phyloP scores from a whole-genome alignment of 306 rosid species.

The Prosopis cineraria region DNA sequence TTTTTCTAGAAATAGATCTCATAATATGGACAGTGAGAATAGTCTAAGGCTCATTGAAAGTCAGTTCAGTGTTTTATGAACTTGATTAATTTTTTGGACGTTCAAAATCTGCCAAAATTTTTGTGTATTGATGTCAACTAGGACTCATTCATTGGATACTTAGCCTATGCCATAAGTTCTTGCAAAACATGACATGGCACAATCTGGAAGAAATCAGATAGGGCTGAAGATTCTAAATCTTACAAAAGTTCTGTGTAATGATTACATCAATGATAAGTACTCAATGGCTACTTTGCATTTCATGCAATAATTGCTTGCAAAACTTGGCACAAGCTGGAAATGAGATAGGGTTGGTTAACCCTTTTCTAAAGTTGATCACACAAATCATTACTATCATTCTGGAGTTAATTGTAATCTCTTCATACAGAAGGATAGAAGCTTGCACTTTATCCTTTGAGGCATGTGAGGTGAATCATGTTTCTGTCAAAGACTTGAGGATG shows the following conservation, averaged over 20 bases:
- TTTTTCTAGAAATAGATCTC: slow-evolving; percentile 48
- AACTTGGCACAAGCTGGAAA: slow-evolving; percentile 5
- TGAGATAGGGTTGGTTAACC: not conserved
- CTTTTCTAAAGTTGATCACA: not conserved
- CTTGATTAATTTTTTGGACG: slow-evolving; percentile 33
- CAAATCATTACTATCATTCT: not conserved
- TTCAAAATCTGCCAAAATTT: slow-evolving; percentile 5
- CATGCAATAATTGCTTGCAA: not conserved
- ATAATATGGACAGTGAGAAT: slow-evolving; percentile 37
- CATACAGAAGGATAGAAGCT: not conserved
- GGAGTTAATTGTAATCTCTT: slow-evolving; percentile 1
- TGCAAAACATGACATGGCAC: slow-evolving; percentile 3
- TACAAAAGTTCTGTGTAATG: not conserved
- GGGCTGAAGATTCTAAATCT: not conserved
- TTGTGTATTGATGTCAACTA: slow-evolving; percentile 10
- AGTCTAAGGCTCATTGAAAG: slow-evolving; percentile 40
- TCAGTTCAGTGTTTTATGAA: slow-evolving; percentile 39
- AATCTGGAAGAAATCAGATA: not conserved
- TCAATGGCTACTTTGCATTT: slow-evolving; percentile 9
- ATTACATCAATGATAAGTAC: slow-evolving; percentile 5
- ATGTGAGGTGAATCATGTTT: slow-evolving; percentile 14
- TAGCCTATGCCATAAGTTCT: slow-evolving; percentile 4
- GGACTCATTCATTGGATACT: not conserved
- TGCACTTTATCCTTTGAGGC: not conserved
- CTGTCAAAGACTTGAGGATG: slow-evolving; percentile 21